These are phyloP conservation scores for Delonix regia DNA, from an alignment of 306 rosid species.

Conservation along the genomic window DNA sequence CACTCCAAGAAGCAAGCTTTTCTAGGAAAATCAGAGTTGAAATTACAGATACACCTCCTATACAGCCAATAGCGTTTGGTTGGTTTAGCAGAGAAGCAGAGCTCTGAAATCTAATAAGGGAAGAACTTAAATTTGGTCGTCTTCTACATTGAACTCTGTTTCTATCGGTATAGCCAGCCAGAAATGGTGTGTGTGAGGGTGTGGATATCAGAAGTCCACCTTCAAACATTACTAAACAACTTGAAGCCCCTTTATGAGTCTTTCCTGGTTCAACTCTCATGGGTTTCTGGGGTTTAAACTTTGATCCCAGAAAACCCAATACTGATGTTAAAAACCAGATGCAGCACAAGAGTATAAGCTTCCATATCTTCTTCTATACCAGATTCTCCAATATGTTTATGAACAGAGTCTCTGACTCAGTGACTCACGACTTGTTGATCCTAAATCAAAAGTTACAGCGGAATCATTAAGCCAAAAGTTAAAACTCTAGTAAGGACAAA, in stretches of 20 bases:
- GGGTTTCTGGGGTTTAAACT: no score
- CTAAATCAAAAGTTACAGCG: no score
- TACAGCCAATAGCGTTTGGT: constrained; percentile 73
- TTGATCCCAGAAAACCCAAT: no score
- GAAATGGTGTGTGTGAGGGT: constrained; percentile 39
- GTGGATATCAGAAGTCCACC: constrained; percentile 46
- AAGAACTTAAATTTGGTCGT: constrained; percentile 39
- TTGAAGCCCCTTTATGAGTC: no score
- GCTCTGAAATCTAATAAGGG: constrained; percentile 40
- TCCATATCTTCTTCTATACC: not conserved
- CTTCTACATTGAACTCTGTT: constrained; percentile 34
- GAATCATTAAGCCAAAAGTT: no score
- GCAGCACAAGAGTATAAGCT: not conserved
- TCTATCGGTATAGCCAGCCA: constrained; percentile 25
- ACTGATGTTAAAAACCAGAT: not conserved
- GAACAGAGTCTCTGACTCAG: not conserved
- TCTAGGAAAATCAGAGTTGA: constrained; percentile 85
- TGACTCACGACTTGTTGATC: not conserved
- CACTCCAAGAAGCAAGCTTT: constrained; percentile 77
- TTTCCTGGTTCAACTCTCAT: no score
- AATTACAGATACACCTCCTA: constrained; percentile 75
- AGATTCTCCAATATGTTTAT: not conserved
- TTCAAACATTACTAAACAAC: constrained; percentile 38
- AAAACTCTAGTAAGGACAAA: no score
- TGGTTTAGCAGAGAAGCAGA: constrained; percentile 47